Evolutionary conservation across 345 rosid species (phyloP).

Genomic region (Gossypioides kirkii): DNA sequence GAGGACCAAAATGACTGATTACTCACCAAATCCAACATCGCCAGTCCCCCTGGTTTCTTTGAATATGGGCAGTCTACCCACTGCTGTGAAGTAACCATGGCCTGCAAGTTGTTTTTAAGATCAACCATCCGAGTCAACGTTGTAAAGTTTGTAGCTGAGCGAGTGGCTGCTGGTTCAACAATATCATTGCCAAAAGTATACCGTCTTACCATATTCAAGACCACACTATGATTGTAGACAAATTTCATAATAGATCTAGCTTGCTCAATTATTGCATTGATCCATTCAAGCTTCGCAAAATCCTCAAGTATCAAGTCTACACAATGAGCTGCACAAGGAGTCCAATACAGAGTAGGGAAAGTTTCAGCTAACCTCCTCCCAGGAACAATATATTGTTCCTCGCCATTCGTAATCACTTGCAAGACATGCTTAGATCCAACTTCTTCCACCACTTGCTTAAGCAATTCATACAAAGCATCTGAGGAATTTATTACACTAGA

Average conservation of each 20-base stretch:
- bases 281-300: constrained; percentile 61
- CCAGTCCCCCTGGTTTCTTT: constrained; percentile 66
- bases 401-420: constrained; percentile 77
- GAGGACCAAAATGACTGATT: constrained; percentile 80
- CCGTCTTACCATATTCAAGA: constrained; percentile 70
- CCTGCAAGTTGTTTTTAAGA: constrained; percentile 58
- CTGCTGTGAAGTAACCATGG: constrained; percentile 81
- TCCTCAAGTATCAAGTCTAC: constrained; percentile 77
- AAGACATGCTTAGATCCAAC: constrained; percentile 64
- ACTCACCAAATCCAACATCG: constrained; percentile 55
- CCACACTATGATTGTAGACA: constrained; percentile 61
- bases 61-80: constrained; percentile 72
- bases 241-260: constrained; percentile 78
- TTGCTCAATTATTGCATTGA: constrained; percentile 55
- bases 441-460: constrained; percentile 73
- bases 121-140: constrained; percentile 53
- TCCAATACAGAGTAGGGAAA: constrained; percentile 78
- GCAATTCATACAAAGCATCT: constrained; percentile 49
- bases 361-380: constrained; percentile 59
- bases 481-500: constrained; percentile 43
- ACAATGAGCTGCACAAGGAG: constrained; percentile 75
- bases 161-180: constrained; percentile 53
- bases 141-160: constrained; percentile 63
- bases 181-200: constrained; percentile 71
- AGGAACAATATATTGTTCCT: constrained; percentile 49